These are phyloP conservation scores for Solanum hybrid DNA, from an alignment of 305 asterid genomes.

Conservation along the genomic window DNA sequence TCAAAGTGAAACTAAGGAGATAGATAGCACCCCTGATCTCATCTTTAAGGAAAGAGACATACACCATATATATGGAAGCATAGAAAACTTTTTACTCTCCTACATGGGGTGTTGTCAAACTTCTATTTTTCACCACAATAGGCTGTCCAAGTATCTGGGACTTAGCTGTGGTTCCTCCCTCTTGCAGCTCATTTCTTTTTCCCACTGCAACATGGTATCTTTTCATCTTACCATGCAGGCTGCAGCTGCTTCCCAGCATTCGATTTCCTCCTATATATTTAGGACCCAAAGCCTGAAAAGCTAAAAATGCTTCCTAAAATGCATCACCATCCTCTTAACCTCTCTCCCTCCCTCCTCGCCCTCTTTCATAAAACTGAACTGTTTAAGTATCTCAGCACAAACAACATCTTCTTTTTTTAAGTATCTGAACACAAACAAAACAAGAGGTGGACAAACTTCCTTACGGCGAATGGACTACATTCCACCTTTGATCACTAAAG, in stretches of 20 bases:
- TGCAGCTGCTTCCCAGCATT: background rate
- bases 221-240: background rate
- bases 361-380: background rate
- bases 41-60: background rate
- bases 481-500: background rate
- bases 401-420: background rate
- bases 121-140: background rate
- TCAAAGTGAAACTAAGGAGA: background rate
- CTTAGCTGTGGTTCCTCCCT: background rate
- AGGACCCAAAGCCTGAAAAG: background rate
- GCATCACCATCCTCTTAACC: background rate
- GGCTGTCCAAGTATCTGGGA: background rate
- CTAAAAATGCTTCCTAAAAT: background rate
- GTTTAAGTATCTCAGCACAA: background rate
- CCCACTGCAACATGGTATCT: background rate
- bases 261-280: background rate
- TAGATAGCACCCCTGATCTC: background rate
- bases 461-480: background rate
- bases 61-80: background rate
- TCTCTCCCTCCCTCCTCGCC: background rate
- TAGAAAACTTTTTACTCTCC: background rate
- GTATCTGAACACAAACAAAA: background rate
- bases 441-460: background rate
- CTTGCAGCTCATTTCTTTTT: background rate
- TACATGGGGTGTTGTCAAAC: background rate